A percentile compares a stretch with the other conserved stretches of the same genome.
These are phyloP conservation scores for Fonsecaea monophora DNA, from an alignment of 2,329 filamentous ascomycete species.

Conservation along the genomic window DNA sequence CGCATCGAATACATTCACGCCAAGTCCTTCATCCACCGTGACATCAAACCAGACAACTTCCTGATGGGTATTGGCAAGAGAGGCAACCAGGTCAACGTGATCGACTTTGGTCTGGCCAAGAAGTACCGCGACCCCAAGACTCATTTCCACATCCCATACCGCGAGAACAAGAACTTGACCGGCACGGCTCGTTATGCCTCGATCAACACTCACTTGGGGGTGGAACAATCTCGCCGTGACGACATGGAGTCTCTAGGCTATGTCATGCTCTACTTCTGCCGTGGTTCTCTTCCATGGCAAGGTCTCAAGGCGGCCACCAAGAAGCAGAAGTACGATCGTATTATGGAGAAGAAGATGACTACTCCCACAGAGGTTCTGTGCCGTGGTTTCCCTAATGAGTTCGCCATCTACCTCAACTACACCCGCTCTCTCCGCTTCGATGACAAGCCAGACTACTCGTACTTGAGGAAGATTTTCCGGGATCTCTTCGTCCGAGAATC, in stretches of 20 bases:
- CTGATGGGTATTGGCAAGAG: conserved; percentile 99
- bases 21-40: conserved; percentile 99
- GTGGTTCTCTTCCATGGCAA: conserved; percentile 98
- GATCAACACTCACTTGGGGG: conserved; percentile 98
- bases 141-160: conserved; percentile 98
- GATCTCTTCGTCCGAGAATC: conserved; percentile 98
- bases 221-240: conserved; percentile 98
- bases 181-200: conserved; percentile 98
- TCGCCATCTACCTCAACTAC: conserved; percentile 99
- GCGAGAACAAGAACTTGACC: conserved; percentile 99
- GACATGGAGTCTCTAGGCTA: conserved; percentile 99
- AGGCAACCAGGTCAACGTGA: conserved; percentile 99
- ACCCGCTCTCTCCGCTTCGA: conserved; percentile 98
- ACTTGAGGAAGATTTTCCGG: conserved; percentile 99
- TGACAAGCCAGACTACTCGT: conserved; percentile 99
- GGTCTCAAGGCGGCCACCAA: conserved; percentile 97
- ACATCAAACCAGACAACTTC: conserved; percentile 99
- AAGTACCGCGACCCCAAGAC: conserved; percentile 99
- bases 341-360: conserved; percentile 99
- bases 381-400: conserved; percentile 99
- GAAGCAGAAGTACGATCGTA: conserved; percentile 99
- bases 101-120: conserved; percentile 98
- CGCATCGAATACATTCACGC: conserved; percentile 99
- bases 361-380: conserved; percentile 96
- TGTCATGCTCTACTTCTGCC: conserved; percentile 99